Conservation (phyloP, 1,284 basidiomycete species). For the Lentinula novae-zelandiae region DNA sequence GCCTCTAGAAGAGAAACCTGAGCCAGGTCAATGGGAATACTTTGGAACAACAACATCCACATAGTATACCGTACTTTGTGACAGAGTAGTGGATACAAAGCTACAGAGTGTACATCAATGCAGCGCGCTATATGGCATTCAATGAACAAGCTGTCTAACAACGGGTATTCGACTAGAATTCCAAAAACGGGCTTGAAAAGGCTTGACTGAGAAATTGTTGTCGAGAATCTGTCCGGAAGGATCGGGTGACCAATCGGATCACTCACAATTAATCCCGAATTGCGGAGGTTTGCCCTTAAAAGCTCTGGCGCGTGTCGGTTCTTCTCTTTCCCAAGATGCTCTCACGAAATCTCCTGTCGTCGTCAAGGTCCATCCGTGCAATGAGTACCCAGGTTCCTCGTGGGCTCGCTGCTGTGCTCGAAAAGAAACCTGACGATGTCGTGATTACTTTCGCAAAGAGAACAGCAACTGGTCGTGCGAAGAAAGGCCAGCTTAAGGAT, state of each 20-base stretch:
- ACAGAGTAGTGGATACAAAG: neutral
- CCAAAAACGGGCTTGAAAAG: neutral
- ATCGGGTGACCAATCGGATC: neutral
- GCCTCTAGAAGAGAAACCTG: slow-evolving; percentile 77
- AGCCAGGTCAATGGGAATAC: slow-evolving; percentile 86
- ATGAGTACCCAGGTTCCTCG: slow-evolving; percentile 42
- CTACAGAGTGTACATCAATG: neutral
- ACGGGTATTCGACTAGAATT: too few relatives aligned
- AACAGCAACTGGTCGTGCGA: slow-evolving; percentile 72
- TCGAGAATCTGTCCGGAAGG: neutral
- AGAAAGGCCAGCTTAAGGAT: slow-evolving; percentile 81
- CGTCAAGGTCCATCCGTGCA: slow-evolving; percentile 26
- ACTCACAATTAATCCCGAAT: neutral
- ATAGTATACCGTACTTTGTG: slow-evolving; percentile 14
- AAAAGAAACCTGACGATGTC: slow-evolving; percentile 75
- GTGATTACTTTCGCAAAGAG: slow-evolving; percentile 85
- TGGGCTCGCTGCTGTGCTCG: slow-evolving; percentile 46
- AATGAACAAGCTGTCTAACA: neutral
- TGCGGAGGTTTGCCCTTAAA: neutral
- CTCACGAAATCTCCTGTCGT: slow-evolving; percentile 4
- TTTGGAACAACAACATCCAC: slow-evolving; percentile 42
- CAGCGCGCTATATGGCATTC: slow-evolving; percentile 1
- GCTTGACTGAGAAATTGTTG: neutral
- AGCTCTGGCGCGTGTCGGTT: neutral
- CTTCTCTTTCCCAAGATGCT: neutral